Percentiles rank a stretch among this genome's conserved stretches.
Conservation (phyloP, 2,329 filamentous ascomycete species). For the Colletotrichum caudatum region DNA sequence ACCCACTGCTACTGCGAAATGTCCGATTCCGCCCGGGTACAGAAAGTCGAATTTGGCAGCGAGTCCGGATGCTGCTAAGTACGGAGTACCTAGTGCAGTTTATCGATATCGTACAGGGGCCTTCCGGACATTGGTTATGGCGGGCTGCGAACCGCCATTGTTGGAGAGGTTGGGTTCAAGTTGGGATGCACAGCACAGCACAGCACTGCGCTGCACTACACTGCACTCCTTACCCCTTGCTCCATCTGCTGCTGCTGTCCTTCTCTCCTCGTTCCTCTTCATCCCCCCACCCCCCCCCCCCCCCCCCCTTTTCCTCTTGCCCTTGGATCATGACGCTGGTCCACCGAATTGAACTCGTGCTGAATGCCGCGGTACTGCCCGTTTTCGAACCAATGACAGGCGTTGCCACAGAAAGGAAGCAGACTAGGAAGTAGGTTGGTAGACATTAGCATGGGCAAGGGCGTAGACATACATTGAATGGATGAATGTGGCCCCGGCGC, state of each 20-base stretch:
- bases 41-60: conserved; percentile 3
- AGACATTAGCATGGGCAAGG: conserved; percentile 23
- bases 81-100: too few relatives aligned
- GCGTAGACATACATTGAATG: background rate
- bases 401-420: conserved; percentile 23
- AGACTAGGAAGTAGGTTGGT: background rate
- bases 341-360: conserved; percentile 17
- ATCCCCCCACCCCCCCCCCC: background rate
- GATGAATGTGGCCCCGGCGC: conserved; percentile 20
- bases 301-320: background rate
- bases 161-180: conserved; percentile 6
- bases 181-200: background rate
- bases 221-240: background rate
- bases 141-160: background rate
- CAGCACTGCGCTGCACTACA: background rate
- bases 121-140: background rate
- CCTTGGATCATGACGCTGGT: conserved; percentile 7
- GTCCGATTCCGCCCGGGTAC: conserved; percentile 20
- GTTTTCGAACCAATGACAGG: conserved; percentile 13
- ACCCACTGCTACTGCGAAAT: conserved; percentile 24
- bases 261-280: too few relatives aligned
- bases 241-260: background rate
- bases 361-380: background rate
- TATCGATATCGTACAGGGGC: background rate
- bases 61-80: conserved; percentile 4